Base-by-base conservation (phyloP, 2,329 filamentous ascomycete genomes). In the Aspergillus alliaceus region DNA sequence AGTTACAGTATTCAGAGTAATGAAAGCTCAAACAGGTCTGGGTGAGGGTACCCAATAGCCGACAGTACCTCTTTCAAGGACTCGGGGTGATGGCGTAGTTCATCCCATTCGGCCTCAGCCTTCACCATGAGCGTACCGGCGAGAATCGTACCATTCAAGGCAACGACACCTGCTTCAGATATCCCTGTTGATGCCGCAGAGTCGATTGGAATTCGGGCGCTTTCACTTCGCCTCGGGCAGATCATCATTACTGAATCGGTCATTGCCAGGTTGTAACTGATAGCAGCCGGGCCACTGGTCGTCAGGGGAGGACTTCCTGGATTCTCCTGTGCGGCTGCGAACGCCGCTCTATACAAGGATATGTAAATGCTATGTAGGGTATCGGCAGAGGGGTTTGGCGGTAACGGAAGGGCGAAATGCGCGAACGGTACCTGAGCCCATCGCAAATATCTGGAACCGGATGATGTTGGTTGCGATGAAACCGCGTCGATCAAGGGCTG, bases 121-220 rank as follows among this genome's bases (percentile, higher is more conserved):
- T 85, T 86, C 20, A 86, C 83, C 82, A 86, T 83, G 59, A 85
- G 69, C 4, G 82, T 85, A 1, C 82, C 83, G 1, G 77, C 83
- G 3, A 86, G 72, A 18, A 84, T 75, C 0, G 84, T 86, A 3
- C 84, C 84, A 59, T 86, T 86, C 34, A 85, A 64, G 8, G 79
- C 79, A 15, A 85, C 75, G 39, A 76, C 69, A 8, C 80, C 75
- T 2, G 67, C 66, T 6, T 71, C 70, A 1, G 52, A 59, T 5
- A 70, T 58, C 31, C 70, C 67, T 2, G 48, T 63, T 5, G 75
- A 71, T 5, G 67, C 69, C 6, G 70, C 74, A 32, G 72, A 62
- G 15, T 76, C 72, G 6, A 77, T 66, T 2, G 70, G 70, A 4
- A 82, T 70, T 34, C 66, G 69, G 0, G 74, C 74, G 9, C 75